Conservation (phyloP, 1,139 yeast genomes). For the Geotrichum reessii region DNA sequence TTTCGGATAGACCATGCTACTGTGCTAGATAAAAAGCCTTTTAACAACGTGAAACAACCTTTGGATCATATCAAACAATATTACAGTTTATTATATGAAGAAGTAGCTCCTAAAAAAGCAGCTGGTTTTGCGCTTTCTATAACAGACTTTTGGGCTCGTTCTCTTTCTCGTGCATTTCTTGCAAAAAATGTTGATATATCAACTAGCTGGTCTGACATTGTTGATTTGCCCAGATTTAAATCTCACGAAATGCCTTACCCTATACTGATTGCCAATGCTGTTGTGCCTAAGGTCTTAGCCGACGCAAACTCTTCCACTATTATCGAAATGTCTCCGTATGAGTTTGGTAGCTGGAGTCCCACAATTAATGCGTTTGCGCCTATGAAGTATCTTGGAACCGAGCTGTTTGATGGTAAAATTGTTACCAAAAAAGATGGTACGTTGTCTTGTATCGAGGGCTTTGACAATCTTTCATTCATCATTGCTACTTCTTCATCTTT, state of each 20-base stretch:
- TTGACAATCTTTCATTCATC: constrained; percentile 69
- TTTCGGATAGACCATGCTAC: background rate
- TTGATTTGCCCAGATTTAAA: constrained; percentile 46
- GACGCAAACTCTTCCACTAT: constrained; percentile 63
- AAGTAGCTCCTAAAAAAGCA: constrained; percentile 50
- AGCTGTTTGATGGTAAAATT: constrained; percentile 48
- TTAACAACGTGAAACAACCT: background rate
- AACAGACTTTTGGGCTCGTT: constrained; percentile 85
- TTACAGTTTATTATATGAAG: constrained; percentile 45
- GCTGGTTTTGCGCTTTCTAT: constrained; percentile 68
- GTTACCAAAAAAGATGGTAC: constrained; percentile 21
- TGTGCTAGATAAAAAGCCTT: background rate
- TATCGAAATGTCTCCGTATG: constrained; percentile 75
- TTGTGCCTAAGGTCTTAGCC: constrained; percentile 56
- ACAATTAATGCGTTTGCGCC: constrained; percentile 62
- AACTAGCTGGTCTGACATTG: constrained; percentile 59
- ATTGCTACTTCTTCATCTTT: constrained; percentile 73
- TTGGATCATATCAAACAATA: constrained; percentile 41
- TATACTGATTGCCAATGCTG: constrained; percentile 67
- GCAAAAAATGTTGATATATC: constrained; percentile 49
- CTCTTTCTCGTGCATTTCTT: constrained; percentile 65
- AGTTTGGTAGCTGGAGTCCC: constrained; percentile 88
- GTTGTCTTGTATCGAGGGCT: constrained; percentile 54
- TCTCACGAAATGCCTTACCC: constrained; percentile 77
- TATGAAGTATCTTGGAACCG: constrained; percentile 66